Percentiles rank a stretch among this genome's conserved stretches.
Conservation (phyloP, 2,329 filamentous ascomycete species). For the Sporothrix protearum region DNA sequence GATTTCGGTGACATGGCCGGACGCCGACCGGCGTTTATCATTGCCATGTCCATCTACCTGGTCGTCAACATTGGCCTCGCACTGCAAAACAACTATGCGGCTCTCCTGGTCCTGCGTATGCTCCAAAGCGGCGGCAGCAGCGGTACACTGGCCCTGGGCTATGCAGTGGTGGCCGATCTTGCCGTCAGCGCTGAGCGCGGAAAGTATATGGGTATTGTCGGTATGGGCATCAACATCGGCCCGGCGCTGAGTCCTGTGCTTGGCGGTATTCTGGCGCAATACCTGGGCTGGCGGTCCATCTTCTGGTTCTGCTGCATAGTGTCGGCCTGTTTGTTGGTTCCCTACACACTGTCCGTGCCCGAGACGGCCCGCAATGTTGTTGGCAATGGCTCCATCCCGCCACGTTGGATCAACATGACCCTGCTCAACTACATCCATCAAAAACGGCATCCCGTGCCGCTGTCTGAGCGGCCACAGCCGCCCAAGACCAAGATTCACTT, state of each 20-base stretch:
- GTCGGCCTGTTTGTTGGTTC: slow-evolving; percentile 48
- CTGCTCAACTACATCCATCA: slow-evolving; percentile 48
- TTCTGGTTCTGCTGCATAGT: slow-evolving; percentile 67
- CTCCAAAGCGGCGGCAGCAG: slow-evolving; percentile 63
- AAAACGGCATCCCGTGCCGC: slow-evolving; percentile 27
- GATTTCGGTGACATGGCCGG: slow-evolving; percentile 60
- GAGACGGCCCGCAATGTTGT: slow-evolving; percentile 59
- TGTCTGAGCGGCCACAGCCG: slow-evolving; percentile 25
- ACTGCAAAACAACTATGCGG: slow-evolving; percentile 54
- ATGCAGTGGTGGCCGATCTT: slow-evolving; percentile 69
- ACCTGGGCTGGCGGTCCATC: slow-evolving; percentile 63
- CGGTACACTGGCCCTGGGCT: slow-evolving; percentile 67
- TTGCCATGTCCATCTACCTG: slow-evolving; percentile 56
- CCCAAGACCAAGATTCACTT: slow-evolving; percentile 42
- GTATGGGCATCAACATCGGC: slow-evolving; percentile 54
- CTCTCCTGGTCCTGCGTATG: slow-evolving; percentile 58
- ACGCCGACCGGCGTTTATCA: slow-evolving; percentile 58
- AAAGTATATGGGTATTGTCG: slow-evolving; percentile 67
- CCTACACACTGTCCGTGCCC: slow-evolving; percentile 55
- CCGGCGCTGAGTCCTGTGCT: slow-evolving; percentile 57
- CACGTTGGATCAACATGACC: slow-evolving; percentile 57
- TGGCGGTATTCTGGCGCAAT: slow-evolving; percentile 61
- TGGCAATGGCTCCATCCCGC: slow-evolving; percentile 59
- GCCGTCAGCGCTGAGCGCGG: slow-evolving; percentile 66
- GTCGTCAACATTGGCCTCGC: slow-evolving; percentile 58